Evolutionary conservation across 257 asterid genomes (phyloP), one percentile per base, ranked within the genome.

Genomic region (Solanum etuberosum): DNA sequence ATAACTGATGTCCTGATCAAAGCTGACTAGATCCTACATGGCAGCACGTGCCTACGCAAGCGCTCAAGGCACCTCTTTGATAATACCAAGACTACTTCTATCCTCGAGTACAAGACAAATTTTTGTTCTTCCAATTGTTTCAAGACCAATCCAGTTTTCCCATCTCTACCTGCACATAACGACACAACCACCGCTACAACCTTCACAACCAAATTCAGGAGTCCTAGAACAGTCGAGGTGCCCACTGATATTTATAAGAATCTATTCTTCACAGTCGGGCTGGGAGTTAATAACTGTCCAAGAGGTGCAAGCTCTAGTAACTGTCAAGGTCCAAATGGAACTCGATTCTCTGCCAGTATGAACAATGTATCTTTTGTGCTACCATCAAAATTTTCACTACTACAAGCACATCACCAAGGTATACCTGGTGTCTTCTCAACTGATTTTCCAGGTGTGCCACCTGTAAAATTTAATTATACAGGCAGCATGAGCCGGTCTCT

Each of bases 31-130:
- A 54, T 54, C 18, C 63, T 54, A 54, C 91, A 90, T 96, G 1
- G 97, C 99, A 1, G 97, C 96, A 32, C 93, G 96, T 3, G 98
- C 99, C 78, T 96, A 96, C 12, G 96, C 96, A 16, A 94, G 96
- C 37, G 98, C 96, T 35, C 98, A 93, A 88, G 93, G 93, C 8
- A 98, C 95, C 96, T 97, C 0, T 95, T 96, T 73, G 98, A 95
- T 87, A 96, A 95, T 85, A 96, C 98, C 57, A 95, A 98, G 89
- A 91, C 98, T 88, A 96, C 99, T 15, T 97, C 99, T 86, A 91
- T 96, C 65, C 94, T 96, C 11, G 90, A 95, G 51, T 96, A 96
- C 91, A 87, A 91, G 73, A 70, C 93, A 15, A 89, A 93, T 23
- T 87, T 92, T 0, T 93, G 97, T 90, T 86, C 92, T 27, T 90